These are phyloP conservation scores for Venturia nashicola DNA, from an alignment of 2,329 filamentous ascomycete species.

Conservation along the genomic window DNA sequence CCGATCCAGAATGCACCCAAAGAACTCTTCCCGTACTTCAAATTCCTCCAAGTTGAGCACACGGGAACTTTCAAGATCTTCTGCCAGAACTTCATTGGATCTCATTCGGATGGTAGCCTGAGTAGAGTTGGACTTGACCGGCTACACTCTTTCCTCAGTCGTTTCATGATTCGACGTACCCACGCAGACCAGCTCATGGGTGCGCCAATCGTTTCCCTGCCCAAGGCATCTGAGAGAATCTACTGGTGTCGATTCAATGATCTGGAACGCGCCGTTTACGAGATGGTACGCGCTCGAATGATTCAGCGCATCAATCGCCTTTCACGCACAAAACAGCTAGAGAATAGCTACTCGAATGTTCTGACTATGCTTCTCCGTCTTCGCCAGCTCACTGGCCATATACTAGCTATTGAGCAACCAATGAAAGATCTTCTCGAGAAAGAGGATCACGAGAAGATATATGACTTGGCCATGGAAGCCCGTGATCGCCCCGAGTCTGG, in stretches of 20 bases:
- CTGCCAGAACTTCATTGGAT: constrained; percentile 31
- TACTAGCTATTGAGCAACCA: constrained; percentile 34
- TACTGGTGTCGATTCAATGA: constrained; percentile 36
- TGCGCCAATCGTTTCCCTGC: constrained; percentile 41
- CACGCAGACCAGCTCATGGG: constrained; percentile 42
- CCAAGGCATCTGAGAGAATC: constrained; percentile 32
- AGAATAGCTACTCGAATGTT: constrained; percentile 2
- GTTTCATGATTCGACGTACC: constrained; percentile 43
- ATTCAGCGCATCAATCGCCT: constrained; percentile 28
- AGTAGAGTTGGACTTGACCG: constrained; percentile 15
- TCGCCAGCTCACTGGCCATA: constrained; percentile 38
- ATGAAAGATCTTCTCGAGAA: constrained; percentile 33
- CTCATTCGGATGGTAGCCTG: constrained; percentile 17
- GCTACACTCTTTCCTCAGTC: constrained; percentile 25
- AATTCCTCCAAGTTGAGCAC: constrained; percentile 29
- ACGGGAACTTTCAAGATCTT: constrained; percentile 30
- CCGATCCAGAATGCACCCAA: constrained; percentile 20
- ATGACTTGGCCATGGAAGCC: constrained; percentile 18
- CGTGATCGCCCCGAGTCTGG: constrained; percentile 8
- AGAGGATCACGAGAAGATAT: constrained; percentile 33
- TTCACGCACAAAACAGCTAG: constrained; percentile 11
- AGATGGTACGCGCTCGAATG: constrained; percentile 35
- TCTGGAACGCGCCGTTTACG: constrained; percentile 41
- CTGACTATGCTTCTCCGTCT: constrained; percentile 37
- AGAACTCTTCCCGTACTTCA: constrained; percentile 30